Conservation (phyloP, 164 flowering plant genomes). For the Platanus orientalis region DNA sequence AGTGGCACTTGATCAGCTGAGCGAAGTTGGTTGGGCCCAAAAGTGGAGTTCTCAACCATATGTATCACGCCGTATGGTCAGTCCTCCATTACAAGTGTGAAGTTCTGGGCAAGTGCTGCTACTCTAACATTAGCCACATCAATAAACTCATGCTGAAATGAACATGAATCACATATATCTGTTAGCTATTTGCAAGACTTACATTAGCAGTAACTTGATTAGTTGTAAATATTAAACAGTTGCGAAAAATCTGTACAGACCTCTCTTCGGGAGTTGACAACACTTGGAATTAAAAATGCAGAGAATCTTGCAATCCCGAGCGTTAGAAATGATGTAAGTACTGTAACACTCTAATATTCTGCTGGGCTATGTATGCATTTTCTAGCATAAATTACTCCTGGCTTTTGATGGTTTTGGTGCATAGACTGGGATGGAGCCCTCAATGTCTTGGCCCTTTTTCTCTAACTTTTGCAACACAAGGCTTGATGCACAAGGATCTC, state of each 20-base stretch:
- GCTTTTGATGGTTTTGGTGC: background rate
- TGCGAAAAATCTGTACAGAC: slow-evolving; percentile 46
- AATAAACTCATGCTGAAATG: slow-evolving; percentile 17
- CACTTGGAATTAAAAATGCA: slow-evolving; percentile 84
- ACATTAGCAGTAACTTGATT: background rate
- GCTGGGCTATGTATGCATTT: background rate
- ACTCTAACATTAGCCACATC: slow-evolving; percentile 23
- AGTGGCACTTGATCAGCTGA: slow-evolving; percentile 79
- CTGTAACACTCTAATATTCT: background rate
- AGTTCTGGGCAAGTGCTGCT: slow-evolving; percentile 30
- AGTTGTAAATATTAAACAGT: slow-evolving; percentile 1
- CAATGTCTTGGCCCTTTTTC: background rate
- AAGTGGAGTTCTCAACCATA: slow-evolving; percentile 96
- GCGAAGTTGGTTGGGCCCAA: slow-evolving; percentile 83
- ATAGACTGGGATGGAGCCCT: background rate
- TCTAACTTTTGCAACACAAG: too few species aligned
- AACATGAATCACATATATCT: slow-evolving; percentile 14
- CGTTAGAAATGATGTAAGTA: slow-evolving; percentile 92
- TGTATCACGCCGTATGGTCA: slow-evolving; percentile 88
- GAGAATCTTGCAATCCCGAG: slow-evolving; percentile 97
- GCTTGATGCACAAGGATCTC: too few species aligned
- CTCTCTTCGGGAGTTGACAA: slow-evolving; percentile 78
- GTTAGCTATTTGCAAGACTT: background rate
- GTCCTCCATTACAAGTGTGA: slow-evolving; percentile 37
- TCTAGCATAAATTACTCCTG: background rate